phyloP scores from a whole-genome alignment of 2,329 filamentous ascomycete genomes.

The Beauveria sp. region DNA sequence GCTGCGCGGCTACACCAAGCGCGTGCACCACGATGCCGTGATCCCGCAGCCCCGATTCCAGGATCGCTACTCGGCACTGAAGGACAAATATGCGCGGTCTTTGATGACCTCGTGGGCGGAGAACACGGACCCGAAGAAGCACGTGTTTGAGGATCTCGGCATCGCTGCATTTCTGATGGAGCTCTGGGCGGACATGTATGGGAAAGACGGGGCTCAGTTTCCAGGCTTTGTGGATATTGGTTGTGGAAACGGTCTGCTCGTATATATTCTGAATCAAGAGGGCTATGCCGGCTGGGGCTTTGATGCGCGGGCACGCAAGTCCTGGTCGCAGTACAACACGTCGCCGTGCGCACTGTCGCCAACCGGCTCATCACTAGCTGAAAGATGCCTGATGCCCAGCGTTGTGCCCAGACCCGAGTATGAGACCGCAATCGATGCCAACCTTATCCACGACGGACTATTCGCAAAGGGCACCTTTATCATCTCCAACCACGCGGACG shows the following conservation, averaged over 20 bases:
- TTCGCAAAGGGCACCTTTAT: slow-evolving; percentile 79
- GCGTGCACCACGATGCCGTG: slow-evolving; percentile 75
- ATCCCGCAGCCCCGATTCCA: slow-evolving; percentile 72
- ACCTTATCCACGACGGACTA: slow-evolving; percentile 46
- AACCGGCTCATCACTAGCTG: slow-evolving; percentile 30
- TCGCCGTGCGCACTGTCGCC: slow-evolving; percentile 19
- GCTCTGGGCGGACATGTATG: slow-evolving; percentile 82
- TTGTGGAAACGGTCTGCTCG: slow-evolving; percentile 87
- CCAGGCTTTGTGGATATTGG: slow-evolving; percentile 94
- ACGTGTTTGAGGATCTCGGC: slow-evolving; percentile 88
- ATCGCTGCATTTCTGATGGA: slow-evolving; percentile 92
- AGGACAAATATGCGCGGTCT: slow-evolving; percentile 64
- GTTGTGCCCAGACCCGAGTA: slow-evolving; percentile 24
- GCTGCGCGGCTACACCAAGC: slow-evolving; percentile 64
- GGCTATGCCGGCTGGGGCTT: slow-evolving; percentile 86
- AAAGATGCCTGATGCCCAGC: slow-evolving; percentile 42
- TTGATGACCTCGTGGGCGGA: slow-evolving; percentile 78
- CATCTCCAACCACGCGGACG: slow-evolving; percentile 94
- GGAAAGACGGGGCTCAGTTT: slow-evolving; percentile 39
- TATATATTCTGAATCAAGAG: slow-evolving; percentile 72
- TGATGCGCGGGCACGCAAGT: slow-evolving; percentile 78
- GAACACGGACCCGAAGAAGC: slow-evolving; percentile 78
- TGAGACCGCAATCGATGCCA: slow-evolving; percentile 14
- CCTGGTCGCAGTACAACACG: slow-evolving; percentile 65
- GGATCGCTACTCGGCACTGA: slow-evolving; percentile 73